Conservation (phyloP, 129 eudicot genomes). For the Smallanthus sonchifolius region DNA sequence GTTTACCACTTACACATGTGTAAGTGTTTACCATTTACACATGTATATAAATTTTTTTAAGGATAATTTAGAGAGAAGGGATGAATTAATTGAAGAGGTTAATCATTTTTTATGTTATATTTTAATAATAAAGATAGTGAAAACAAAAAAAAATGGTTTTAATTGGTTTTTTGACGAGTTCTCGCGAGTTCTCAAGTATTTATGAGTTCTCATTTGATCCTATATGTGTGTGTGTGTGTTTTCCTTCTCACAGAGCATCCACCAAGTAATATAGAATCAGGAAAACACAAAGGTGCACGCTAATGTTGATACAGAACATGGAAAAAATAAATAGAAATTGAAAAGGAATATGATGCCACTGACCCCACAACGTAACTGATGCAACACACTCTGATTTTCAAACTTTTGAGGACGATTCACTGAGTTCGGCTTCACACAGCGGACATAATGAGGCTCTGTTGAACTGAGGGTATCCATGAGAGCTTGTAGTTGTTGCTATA, state of each 20-base stretch:
- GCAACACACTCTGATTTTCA: constrained; percentile 80
- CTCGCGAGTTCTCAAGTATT: too few species aligned
- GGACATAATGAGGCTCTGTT: constrained; percentile 90
- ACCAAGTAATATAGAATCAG: neutral
- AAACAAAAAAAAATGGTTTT: too few species aligned
- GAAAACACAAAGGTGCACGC: constrained; percentile 2
- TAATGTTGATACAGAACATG: neutral
- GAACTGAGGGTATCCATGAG: constrained; percentile 95
- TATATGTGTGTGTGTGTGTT: too few species aligned
- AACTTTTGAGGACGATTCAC: constrained; percentile 70
- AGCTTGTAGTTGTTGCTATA: constrained; percentile 98
- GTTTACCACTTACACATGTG: too few species aligned
- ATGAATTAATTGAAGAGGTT: too few species aligned
- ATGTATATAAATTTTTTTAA: too few species aligned
- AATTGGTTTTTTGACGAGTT: too few species aligned
- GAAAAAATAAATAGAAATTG: neutral
- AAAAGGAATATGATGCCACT: constrained; percentile 31
- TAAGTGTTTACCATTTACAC: too few species aligned
- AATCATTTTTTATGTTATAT: too few species aligned
- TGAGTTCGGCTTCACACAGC: constrained; percentile 98
- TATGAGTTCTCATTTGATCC: too few species aligned
- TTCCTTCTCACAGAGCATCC: neutral
- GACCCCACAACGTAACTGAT: constrained; percentile 99
- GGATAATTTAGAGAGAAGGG: too few species aligned
- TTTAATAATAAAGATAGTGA: too few species aligned